Base-by-base conservation (phyloP, 352 stramenopile species). In the Lagenidium giganteum region DNA sequence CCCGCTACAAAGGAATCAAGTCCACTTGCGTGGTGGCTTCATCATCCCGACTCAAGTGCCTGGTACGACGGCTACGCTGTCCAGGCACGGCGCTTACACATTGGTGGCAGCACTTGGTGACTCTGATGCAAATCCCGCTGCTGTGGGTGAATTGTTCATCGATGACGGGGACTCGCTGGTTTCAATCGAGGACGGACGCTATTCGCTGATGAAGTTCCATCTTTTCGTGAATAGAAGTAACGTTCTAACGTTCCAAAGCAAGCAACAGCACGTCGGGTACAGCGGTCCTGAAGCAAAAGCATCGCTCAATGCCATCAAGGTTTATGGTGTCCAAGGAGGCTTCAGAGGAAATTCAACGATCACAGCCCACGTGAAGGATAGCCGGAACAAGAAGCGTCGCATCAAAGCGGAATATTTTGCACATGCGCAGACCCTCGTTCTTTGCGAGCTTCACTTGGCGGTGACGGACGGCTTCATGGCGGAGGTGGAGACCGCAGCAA, bases 91-190 rank as follows among this genome's bases (percentile, higher is more conserved):
- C 8, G 48, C 49, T 4, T 86, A 86, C 23, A 70, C 60, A 0
- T 48, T 91, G 21, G 24, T 87, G 3, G 72, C 72, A 12, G 78
- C 78, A 9, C 42, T 93, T 0, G 47, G 71, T 32, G 49, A 31
- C 2, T 40, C 38, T 13, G 23, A 17, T 17, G 17, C 16, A 9
- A 29, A 54, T 1, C 33, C 46, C 1, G 33, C 42, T 8, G 74
- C 81, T 1, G 29, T 40, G n/a, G 81, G 81, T 7, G 69, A 88
- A 28, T 33, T 93, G 3, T 93, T 84, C 29, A 42, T 93, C 17
- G 81, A 93, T 14, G 73, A 87, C 37, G 81, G 81, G 5, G 73
- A 88, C 31, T 87, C 78, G 6, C 30, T 93, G 7, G 51, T 64
- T 20, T 75, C 81, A 22, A 57, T 93, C 3, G 41, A 67, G 46